A percentile compares a stretch with the other conserved stretches of the same genome.
Conservation (phyloP, 345 rosid species). For the Microcos paniculata region DNA sequence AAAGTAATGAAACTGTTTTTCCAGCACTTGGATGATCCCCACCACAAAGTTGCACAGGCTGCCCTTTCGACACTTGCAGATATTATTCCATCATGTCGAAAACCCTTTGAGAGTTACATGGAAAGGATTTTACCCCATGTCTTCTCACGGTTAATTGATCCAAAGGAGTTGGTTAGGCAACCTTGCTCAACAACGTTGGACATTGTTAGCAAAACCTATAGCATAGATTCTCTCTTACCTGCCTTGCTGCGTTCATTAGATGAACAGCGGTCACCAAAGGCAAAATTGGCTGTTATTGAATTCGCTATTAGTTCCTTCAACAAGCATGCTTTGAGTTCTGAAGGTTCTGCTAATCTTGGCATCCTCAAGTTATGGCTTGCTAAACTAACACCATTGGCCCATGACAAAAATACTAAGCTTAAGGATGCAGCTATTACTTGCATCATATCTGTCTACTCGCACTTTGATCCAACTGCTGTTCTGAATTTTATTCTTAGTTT, state of each 20-base stretch:
- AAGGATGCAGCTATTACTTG: slow-evolving; percentile 93
- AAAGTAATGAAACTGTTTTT: slow-evolving; percentile 98
- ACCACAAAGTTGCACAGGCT: slow-evolving; percentile 99
- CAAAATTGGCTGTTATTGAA: slow-evolving; percentile 97
- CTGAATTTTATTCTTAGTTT: slow-evolving; percentile 91
- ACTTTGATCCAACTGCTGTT: slow-evolving; percentile 85
- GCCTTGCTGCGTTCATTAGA: slow-evolving; percentile 95
- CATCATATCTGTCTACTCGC: slow-evolving; percentile 86
- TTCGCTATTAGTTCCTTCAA: slow-evolving; percentile 86
- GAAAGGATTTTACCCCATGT: slow-evolving; percentile 97
- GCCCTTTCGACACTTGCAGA: slow-evolving; percentile 95
- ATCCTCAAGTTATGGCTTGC: slow-evolving; percentile 95
- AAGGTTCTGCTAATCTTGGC: slow-evolving; percentile 79
- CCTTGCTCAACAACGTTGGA: slow-evolving; percentile 92
- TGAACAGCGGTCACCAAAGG: slow-evolving; percentile 98
- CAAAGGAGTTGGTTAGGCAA: slow-evolving; percentile 96
- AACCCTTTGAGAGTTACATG: slow-evolving; percentile 97
- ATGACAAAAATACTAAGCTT: slow-evolving; percentile 91
- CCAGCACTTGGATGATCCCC: slow-evolving; percentile 98
- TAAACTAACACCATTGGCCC: slow-evolving; percentile 77
- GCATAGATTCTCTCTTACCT: slow-evolving; percentile 86
- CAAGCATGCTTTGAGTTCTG: slow-evolving; percentile 76
- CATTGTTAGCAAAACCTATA: slow-evolving; percentile 88
- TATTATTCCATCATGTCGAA: slow-evolving; percentile 91
- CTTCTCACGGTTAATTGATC: slow-evolving; percentile 92